Conservation (phyloP, 129 eudicot species). For the Centella asiatica region DNA sequence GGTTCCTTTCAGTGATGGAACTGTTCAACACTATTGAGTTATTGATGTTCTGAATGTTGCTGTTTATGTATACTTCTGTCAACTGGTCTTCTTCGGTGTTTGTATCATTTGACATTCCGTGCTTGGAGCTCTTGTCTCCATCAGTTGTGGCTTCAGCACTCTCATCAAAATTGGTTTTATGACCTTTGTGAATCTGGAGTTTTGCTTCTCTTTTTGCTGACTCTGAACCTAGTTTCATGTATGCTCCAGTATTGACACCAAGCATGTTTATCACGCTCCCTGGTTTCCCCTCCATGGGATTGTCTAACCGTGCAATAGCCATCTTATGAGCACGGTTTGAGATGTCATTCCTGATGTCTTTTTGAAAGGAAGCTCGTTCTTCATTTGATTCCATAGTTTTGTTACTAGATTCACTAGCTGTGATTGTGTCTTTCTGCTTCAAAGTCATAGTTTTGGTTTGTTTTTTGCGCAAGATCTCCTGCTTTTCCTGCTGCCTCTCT, state of each 20-base stretch:
- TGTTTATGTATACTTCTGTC: constrained; percentile 41
- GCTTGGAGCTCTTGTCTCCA: constrained; percentile 39
- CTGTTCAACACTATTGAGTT: constrained; percentile 63
- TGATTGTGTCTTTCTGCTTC: constrained; percentile 24
- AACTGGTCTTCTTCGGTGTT: constrained; percentile 26
- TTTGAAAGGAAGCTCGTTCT: constrained; percentile 28
- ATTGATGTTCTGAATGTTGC: constrained; percentile 65
- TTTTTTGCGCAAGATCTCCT: constrained; percentile 14
- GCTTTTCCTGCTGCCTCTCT: constrained; percentile 10
- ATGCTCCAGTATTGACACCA: constrained; percentile 78
- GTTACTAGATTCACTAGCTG: constrained; percentile 16
- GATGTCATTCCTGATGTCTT: constrained; percentile 41
- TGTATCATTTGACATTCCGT: constrained; percentile 15
- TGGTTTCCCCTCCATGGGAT: constrained; percentile 29
- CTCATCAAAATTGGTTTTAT: constrained; percentile 49
- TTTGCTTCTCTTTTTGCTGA: constrained; percentile 24
- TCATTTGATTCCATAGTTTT: constrained; percentile 19
- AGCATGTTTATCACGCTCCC: constrained; percentile 48
- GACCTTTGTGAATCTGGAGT: constrained; percentile 49
- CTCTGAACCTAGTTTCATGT: constrained; percentile 49
- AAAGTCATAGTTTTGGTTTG: constrained; percentile 21
- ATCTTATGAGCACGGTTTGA: constrained; percentile 35
- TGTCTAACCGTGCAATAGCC: constrained; percentile 22
- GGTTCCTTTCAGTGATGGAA: constrained; percentile 44
- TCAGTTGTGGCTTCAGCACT: constrained; percentile 35